Base-by-base conservation (phyloP, 352 stramenopile genomes). In the Thraustotheca clavata region DNA sequence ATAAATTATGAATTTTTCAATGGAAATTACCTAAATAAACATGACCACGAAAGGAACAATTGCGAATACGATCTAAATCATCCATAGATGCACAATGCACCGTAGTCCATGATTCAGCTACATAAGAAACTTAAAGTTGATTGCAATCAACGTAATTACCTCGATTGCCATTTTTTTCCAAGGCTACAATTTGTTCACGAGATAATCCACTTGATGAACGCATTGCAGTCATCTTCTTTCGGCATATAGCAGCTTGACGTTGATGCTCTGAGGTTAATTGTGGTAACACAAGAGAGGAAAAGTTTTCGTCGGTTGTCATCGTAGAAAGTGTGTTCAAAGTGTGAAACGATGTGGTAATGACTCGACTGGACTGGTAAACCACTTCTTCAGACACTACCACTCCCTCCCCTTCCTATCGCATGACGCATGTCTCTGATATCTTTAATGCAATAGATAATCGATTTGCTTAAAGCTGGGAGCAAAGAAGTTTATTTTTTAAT, bases 1-100 rank as follows among this genome's bases (percentile, higher is more conserved):
- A 32, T 39, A 52, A n/a, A 49, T 46, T 27, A 36, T 20, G 33
- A 31, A 27, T 27, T 33, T 31, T 66, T 59, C 3, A 40, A 40
- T 22, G n/a, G 5, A 6, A 89, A 22, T 32, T 34, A 20, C 85
- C 85, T 18, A 94, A 72, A 33, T 76, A 74, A 12, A 94, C 80
- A 34, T 65, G 40, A 2, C 80, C 82, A 39, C 87, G 76, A 71
- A 94, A 91, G 8, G 72, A 67, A 43, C 80, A 91, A 62, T 80
- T 71, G n/a, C 73, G 83, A 24, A 94, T 73, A 36, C 70, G 76
- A 1, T 49, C 22, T 20, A 62, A 62, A 18, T 72, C 69, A 31
- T 72, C 52, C 4, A 89, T 40, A 4, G 34, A 33, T 11, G 62
- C 79, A 62, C 88, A 89, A 60, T 70, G 55, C 31, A 94, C 79